Evolutionary conservation across 306 rosid species (phyloP).

Genomic region (Bauhinia variegata): DNA sequence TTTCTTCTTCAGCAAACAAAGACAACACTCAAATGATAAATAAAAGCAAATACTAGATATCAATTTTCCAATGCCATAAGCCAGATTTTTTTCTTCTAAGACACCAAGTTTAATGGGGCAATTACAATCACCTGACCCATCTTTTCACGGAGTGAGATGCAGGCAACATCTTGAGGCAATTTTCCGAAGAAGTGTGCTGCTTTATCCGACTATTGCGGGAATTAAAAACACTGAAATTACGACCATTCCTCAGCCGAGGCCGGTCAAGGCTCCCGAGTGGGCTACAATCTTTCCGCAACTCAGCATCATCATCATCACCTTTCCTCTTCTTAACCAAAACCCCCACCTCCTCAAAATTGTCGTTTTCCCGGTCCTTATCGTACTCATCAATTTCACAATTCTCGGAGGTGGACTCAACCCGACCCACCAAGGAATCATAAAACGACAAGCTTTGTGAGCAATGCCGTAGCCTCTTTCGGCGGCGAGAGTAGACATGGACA

Average conservation of each 20-base stretch:
- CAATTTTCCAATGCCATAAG: neutral
- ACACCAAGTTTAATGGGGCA: neutral
- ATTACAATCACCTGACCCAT: conserved; percentile 71
- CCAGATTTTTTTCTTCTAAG: neutral
- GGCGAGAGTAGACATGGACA: conserved; percentile 69
- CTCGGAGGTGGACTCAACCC: conserved; percentile 14
- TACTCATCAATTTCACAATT: neutral
- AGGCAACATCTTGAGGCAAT: conserved; percentile 41
- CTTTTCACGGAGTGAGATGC: conserved; percentile 62
- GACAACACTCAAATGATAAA: neutral
- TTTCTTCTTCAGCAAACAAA: conserved; percentile 6
- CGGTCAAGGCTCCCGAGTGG: conserved; percentile 48
- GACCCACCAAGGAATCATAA: conserved; percentile 35
- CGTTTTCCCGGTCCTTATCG: conserved; percentile 3
- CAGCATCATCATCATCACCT: conserved; percentile 59
- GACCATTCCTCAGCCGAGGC: conserved; percentile 79
- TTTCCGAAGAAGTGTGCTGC: conserved; percentile 49
- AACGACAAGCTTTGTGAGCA: conserved; percentile 32
- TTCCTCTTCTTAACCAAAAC: conserved; percentile 46
- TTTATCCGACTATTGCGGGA: conserved; percentile 37
- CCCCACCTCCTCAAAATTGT: conserved; percentile 31
- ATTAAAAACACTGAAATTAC: conserved; percentile 35
- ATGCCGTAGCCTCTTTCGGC: conserved; percentile 52
- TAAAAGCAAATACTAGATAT: neutral
- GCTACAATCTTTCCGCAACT: conserved; percentile 69